Base-by-base conservation (phyloP, 495 filamentous ascomycete species). In the Rostrohypoxylon terebratum region DNA sequence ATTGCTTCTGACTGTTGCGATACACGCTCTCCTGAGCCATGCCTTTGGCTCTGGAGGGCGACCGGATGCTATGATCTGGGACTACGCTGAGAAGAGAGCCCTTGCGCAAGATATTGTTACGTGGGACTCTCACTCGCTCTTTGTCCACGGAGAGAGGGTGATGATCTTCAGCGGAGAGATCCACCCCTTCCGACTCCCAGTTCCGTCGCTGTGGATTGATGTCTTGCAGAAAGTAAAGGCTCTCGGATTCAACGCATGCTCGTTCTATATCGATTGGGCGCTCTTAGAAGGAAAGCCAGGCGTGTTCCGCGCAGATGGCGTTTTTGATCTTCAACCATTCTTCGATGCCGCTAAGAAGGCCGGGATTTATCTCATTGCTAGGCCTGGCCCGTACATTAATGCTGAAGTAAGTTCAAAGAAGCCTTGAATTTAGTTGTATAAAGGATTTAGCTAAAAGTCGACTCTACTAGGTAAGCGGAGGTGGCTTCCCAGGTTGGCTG, bases 201-300 rank as follows among this genome's bases (percentile, higher is more conserved):
- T 94, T 3, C 85, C 90, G 0, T 84, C 86, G 18, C 82, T 94
- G 4, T 93, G 87, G 85, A 83, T 90, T 45, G 93, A 94, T 75
- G 77, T 94, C 33, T 89, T 96, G 73, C 89, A 94, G 72, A 96
- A 96, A 78, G 86, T 93, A 79, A 93, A 89, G 77, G 90, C 91
- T 25, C 76, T 93, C 0, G 92, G 92, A 1, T 93, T 92, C 79
- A 93, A 91, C 67, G 82, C 84, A n/a, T 89, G 93, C 14, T 92
- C 89, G 0, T 92, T 94, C 78, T 93, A 94, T 73, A 80, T 88
- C 14, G 84, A 93, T 70, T 95, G 92, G 92, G 90, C 90, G n/a
- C 79, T 94, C n/a, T 75, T 93, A 1, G 92, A 95, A 78, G 92
- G 91, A 31, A 87, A 91, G 63, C 89, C 84, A 1, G 92, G 90